Evolutionary conservation across 2,329 filamentous ascomycete genomes (phyloP), one percentile per base, ranked within the genome.

Genomic region (Talaromyces islandicus): DNA sequence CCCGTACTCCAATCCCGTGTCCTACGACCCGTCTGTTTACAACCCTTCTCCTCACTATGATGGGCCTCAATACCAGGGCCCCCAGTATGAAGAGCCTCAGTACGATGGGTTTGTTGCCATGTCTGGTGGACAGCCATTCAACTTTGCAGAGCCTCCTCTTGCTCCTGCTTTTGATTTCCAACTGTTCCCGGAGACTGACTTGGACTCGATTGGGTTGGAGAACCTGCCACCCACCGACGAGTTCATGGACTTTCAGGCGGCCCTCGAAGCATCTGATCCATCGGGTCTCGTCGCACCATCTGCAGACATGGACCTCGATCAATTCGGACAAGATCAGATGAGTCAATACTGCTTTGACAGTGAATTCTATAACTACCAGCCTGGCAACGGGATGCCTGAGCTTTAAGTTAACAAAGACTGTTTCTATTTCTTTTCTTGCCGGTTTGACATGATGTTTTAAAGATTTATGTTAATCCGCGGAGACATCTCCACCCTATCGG

Each of bases 291-390:
- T 59, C 3, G 48, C 38, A 21, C 55, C 56, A 41, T 58, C 55
- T 55, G 56, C 59, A 6, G 59, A 61, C 51, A 61, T 61, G 59
- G 35, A 30, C 21, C n/a, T 61, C 50, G 59, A 58, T 11, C 59
- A 61, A 7, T n/a, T 61, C 7, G 59, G 55, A n/a, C 59, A 58
- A 21, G 59, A 61, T 19, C n/a, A 43, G 30, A 32, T 58, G 41
- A 54, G 54, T 4, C 59, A 56, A 1, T 61, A 61, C 24, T 61
- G 59, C 30, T 61, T 61, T 43, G 59, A 61, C 56, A 61, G 38
- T 24, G 59, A 61, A n/a, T 61, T 54, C 11, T 55, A 50, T 11
- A 50, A 57, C 54, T 38, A 52, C 24, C 57, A 54, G 21, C 50
- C 53, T 41, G 27, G 48, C 30, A 54, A 32, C 12, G 57, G 19